Percentiles rank a stretch among this genome's conserved stretches.
Evolutionary conservation across 2,329 filamentous ascomycete species (phyloP).

Genomic region (Elsinoe ampelina): DNA sequence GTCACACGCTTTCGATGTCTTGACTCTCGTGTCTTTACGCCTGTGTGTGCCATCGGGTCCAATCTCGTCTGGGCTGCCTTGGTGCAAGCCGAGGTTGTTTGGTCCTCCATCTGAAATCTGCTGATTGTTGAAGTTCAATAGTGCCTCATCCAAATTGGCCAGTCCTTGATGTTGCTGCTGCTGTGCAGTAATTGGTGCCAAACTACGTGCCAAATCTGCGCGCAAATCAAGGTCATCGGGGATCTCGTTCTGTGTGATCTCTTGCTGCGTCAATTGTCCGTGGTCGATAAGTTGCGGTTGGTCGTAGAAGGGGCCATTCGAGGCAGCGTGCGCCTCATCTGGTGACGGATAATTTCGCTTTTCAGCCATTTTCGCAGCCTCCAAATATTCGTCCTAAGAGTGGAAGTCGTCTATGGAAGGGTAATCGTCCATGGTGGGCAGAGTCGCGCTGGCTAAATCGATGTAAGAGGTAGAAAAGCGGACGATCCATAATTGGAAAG

Average conservation of each 20-base stretch:
- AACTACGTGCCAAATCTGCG: conserved; percentile 14
- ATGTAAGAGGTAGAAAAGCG: neutral
- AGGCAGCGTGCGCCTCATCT: conserved; percentile 8
- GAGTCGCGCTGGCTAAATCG: neutral
- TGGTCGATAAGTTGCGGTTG: conserved; percentile 11
- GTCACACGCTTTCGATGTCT: conserved; percentile 19
- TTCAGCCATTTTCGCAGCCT: conserved; percentile 2
- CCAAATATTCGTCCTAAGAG: neutral
- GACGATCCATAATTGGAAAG: neutral
- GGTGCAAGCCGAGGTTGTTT: neutral
- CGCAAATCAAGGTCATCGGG: conserved; percentile 14
- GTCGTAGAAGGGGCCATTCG: conserved; percentile 15
- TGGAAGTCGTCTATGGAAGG: neutral
- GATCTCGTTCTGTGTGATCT: neutral
- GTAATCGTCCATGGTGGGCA: neutral
- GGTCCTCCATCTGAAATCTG: neutral
- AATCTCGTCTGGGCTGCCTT: conserved; percentile 13
- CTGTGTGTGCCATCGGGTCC: conserved; percentile 11
- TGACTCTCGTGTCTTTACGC: conserved; percentile 15
- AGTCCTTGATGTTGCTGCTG: conserved; percentile 1
- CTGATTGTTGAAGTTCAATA: neutral
- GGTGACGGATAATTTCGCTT: conserved; percentile 16
- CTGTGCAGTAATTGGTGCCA: conserved; percentile 13
- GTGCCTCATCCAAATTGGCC: conserved; percentile 11
- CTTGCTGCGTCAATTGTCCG: neutral